These are phyloP conservation scores for Ambrosia artemisiifolia DNA, from an alignment of 129 eudicot species.

Conservation along the genomic window DNA sequence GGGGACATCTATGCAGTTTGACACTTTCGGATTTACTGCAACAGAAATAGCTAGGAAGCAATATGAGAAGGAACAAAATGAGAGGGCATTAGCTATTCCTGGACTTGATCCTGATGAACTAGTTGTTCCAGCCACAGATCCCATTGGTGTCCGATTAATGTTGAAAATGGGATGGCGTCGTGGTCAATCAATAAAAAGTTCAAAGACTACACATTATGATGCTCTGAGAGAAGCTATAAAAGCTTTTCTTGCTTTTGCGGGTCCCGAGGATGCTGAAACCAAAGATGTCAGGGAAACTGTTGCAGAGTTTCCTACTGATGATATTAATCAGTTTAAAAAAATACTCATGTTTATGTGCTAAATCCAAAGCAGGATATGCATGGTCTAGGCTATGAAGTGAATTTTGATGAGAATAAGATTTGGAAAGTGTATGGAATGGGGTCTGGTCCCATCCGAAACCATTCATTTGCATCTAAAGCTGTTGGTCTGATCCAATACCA, in stretches of 20 bases:
- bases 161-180: constrained; percentile 99
- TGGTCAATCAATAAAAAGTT: constrained; percentile 71
- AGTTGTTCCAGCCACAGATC: constrained; percentile 78
- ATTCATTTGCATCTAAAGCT: too few species aligned
- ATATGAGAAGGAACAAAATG: constrained; percentile 80
- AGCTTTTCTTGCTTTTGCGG: constrained; percentile 66
- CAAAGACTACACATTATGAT: constrained; percentile 50
- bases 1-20: constrained; percentile 88
- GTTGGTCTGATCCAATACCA: too few species aligned
- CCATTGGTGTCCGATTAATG: constrained; percentile 82
- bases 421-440: too few species aligned
- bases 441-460: too few species aligned
- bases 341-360: constrained; percentile 70
- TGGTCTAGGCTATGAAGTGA: constrained; percentile 97
- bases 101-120: constrained; percentile 98
- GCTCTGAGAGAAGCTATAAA: constrained; percentile 86
- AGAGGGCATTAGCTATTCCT: constrained; percentile 95
- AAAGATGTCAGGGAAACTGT: constrained; percentile 31
- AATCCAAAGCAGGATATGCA: constrained; percentile 90
- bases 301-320: constrained; percentile 37
- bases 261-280: constrained; percentile 36
- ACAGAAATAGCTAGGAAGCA: constrained; percentile 88
- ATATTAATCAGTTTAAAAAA: constrained; percentile 44
- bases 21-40: constrained; percentile 96
- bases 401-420: too few species aligned